phyloP scores from a whole-genome alignment of 177 flowering plant species.

The Vitis hybrid region DNA sequence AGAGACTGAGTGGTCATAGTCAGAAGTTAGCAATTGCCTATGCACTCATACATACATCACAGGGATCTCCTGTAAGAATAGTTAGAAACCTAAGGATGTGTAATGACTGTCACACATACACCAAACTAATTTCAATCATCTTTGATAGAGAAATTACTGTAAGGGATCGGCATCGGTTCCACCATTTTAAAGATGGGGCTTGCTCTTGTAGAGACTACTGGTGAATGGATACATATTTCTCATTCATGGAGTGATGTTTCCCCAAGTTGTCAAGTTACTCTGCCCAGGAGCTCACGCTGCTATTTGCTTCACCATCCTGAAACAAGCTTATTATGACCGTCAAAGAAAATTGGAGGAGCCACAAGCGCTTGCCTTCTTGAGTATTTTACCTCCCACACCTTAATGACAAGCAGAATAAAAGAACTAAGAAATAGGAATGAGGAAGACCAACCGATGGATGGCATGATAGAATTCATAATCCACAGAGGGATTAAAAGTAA shows the following conservation, averaged over 20 bases:
- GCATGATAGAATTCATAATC: no score
- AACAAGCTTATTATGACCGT: no score
- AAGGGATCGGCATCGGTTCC: constrained; percentile 72
- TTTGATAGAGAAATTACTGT: constrained; percentile 58
- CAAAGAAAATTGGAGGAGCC: no score
- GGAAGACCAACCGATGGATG: no score
- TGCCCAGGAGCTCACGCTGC: no score
- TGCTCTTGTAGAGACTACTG: constrained; percentile 86
- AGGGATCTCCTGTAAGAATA: constrained; percentile 54
- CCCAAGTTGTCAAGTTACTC: background rate
- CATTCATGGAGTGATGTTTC: background rate
- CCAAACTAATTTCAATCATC: constrained; percentile 58
- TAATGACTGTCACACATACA: constrained; percentile 72
- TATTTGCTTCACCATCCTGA: no score
- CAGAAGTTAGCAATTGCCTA: constrained; percentile 85
- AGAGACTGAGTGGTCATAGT: constrained; percentile 58
- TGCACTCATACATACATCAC: constrained; percentile 53
- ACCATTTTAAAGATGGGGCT: constrained; percentile 72
- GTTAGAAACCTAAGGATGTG: constrained; percentile 80
- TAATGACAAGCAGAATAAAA: no score
- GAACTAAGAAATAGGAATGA: no score
- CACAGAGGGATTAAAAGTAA: no score
- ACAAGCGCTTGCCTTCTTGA: no score
- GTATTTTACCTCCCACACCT: no score
- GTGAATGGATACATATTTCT: constrained; percentile 35